Conservation (phyloP, 2,329 filamentous ascomycete species). For the Dothiorella sarmentorum region DNA sequence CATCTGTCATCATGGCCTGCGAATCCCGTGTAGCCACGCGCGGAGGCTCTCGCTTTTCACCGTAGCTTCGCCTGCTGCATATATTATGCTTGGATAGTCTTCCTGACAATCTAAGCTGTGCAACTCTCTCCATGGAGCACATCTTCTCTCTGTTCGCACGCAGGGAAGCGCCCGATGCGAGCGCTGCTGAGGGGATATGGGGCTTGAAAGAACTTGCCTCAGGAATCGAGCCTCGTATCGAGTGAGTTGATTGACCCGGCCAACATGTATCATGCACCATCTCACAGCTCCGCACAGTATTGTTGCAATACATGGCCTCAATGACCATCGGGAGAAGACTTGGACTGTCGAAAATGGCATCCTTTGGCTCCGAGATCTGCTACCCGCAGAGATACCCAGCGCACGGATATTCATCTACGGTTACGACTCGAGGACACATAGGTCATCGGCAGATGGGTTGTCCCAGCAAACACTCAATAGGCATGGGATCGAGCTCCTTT, state of each 20-base stretch:
- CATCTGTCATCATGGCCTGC: too few species aligned
- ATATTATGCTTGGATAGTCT: too few species aligned
- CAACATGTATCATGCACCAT: neutral
- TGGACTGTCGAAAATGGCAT: constrained; percentile 25
- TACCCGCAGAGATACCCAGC: constrained; percentile 27
- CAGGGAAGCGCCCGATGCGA: neutral
- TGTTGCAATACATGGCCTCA: constrained; percentile 28
- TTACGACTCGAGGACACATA: constrained; percentile 34
- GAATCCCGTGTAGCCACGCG: too few species aligned
- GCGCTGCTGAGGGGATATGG: neutral
- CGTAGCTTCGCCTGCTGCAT: too few species aligned
- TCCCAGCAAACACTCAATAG: constrained; percentile 31
- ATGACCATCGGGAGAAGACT: constrained; percentile 26
- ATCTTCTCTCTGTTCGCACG: neutral
- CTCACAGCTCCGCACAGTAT: constrained; percentile 23
- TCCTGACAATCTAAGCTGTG: too few species aligned
- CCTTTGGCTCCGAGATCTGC: constrained; percentile 27
- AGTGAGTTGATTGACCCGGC: neutral
- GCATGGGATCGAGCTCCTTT: constrained; percentile 34
- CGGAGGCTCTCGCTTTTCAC: too few species aligned
- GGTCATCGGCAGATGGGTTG: constrained; percentile 24
- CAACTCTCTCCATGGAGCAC: neutral
- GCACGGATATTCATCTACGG: constrained; percentile 36
- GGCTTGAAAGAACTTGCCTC: neutral
- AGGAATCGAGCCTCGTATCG: neutral